phyloP scores from a whole-genome alignment of 176 grass and related monocot genomes.

The Phragmites australis region DNA sequence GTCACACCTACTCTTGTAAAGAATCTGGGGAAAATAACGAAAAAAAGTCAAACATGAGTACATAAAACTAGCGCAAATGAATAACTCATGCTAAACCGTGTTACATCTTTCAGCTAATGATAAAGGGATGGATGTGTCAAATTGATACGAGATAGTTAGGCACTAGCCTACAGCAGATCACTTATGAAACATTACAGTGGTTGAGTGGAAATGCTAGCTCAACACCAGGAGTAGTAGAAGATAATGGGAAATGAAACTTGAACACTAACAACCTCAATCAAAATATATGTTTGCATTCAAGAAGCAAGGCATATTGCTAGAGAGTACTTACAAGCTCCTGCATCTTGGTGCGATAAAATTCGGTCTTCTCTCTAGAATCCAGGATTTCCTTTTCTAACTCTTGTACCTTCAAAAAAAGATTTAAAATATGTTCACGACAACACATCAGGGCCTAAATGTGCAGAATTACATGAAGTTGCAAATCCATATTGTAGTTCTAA shows the following conservation, averaged over 20 bases:
- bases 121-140: neutral
- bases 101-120: neutral
- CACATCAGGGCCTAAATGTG: conserved; percentile 26
- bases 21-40: conserved; percentile 55
- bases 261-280: conserved; percentile 16
- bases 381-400: conserved; percentile 98
- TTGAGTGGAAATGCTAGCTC: conserved; percentile 20
- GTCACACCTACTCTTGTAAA: conserved; percentile 99
- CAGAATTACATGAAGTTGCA: conserved; percentile 17
- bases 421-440: conserved; percentile 41
- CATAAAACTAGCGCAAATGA: conserved; percentile 28
- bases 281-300: conserved; percentile 30
- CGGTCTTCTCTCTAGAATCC: conserved; percentile 92
- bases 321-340: conserved; percentile 92
- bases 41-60: conserved; percentile 37
- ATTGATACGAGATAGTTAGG: neutral
- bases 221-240: neutral
- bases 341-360: conserved; percentile 95
- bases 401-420: conserved; percentile 83
- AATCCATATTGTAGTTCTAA: conserved; percentile 15
- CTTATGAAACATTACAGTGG: conserved; percentile 6
- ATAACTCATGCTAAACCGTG: neutral
- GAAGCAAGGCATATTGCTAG: conserved; percentile 2
- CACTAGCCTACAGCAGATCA: neutral
- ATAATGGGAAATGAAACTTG: conserved; percentile 14